Evolutionary conservation across 2,329 filamentous ascomycete species (phyloP), one percentile per base, ranked within the genome.

Genomic region (Macroventuria anomochaeta): DNA sequence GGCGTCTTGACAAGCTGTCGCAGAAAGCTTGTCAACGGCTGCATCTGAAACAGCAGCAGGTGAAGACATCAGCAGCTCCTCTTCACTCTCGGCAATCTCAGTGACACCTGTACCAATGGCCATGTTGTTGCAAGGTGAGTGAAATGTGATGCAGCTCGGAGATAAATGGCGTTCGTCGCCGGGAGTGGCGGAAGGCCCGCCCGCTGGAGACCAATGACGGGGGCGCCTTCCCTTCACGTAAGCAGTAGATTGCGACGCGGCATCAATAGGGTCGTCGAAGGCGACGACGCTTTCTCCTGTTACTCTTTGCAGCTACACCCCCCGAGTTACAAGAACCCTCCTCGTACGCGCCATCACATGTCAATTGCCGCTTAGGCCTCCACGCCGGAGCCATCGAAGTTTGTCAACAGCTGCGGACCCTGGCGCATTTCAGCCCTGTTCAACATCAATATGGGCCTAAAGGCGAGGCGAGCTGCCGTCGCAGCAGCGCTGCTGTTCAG

Each of bases 11-110:
- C 18, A 20, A 50, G 57, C 46, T 42, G 51, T 46, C 53, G 59
- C 41, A 33, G 21, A 59, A 67, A 63, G 63, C 62, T 70, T 68
- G 53, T 65, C 58, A 37, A 34, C 40, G 41, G 41, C 50, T 43
- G 52, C 46, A 42, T 53, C 51, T 26, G 55, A 29, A 59, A 53
- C 51, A 26, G 38, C 34, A 46, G 49, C 34, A 28, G 68, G 69
- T 46, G 70, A 69, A 39, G 68, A 72, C 46, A 63, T 63, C 55
- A 71, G 53, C 2, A 53, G 63, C 58, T 73, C 70, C 6, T 72
- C 69, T 42, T 74, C 70, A 17, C 69, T 72, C 55, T 74, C 70
- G 10, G 68, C 63, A 13, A 74, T 55, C 55, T 72, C 69, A 26
- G 53, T 62, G 34, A 57, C 32, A 32, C 51, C 59, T 36, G 57